Conservation (phyloP, 345 rosid species). For the Populus tremula region DNA sequence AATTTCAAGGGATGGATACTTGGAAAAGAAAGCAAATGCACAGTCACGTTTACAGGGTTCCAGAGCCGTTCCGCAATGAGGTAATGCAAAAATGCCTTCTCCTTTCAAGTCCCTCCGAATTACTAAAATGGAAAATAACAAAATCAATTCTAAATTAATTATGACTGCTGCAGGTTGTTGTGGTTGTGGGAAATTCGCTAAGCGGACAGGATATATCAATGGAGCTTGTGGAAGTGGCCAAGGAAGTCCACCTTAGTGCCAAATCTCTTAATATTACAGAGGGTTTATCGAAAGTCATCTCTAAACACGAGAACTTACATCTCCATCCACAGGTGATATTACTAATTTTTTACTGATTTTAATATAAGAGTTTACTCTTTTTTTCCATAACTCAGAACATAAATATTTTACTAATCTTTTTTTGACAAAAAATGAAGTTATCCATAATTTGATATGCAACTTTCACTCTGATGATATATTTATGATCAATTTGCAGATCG, state of each 20-base stretch:
- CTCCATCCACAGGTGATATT: constrained; percentile 57
- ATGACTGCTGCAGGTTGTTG: constrained; percentile 52
- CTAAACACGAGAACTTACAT: constrained; percentile 55
- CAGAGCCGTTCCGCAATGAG: constrained; percentile 75
- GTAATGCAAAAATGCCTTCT: constrained; percentile 23
- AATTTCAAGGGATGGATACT: constrained; percentile 59
- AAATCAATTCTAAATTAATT: neutral
- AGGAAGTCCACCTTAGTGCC: constrained; percentile 70
- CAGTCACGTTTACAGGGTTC: constrained; percentile 72
- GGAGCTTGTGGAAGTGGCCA: constrained; percentile 79
- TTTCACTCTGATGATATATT: neutral
- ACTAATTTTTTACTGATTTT: no score
- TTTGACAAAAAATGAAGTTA: no score
- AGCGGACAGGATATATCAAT: constrained; percentile 93
- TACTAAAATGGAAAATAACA: no score
- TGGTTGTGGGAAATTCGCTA: constrained; percentile 72
- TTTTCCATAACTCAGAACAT: no score
- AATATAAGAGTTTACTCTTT: no score
- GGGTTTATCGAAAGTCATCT: constrained; percentile 73
- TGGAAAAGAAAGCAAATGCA: constrained; percentile 91
- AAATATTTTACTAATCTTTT: no score
- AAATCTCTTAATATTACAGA: constrained; percentile 48
- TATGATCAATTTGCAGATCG: constrained; percentile 43
- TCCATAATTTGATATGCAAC: no score
- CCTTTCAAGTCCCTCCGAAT: no score